Base-by-base conservation (phyloP, 768 basidiomycete species). In the Suillus sp. region DNA sequence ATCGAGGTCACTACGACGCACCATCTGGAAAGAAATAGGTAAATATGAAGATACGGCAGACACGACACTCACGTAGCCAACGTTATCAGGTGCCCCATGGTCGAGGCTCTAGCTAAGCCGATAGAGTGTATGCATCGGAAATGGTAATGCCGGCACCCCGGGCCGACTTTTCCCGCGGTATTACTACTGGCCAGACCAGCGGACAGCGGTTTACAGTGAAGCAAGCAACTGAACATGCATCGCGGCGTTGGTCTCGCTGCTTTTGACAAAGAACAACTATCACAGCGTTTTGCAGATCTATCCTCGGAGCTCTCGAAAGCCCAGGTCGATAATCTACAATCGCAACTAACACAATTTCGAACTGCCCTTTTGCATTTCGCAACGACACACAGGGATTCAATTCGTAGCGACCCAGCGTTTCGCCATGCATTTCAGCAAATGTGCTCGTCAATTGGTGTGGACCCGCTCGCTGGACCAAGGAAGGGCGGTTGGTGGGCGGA, bases 361-460 rank as follows among this genome's bases (percentile, higher is more conserved):
- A 80, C 86, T 2, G 86, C 93, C 0, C 86, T 98, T 56, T 77
- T 84, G 3, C 83, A 83, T 63, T 99, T 99, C 69, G 93, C 95
- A 1, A 78, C 85, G 30, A 86, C 86, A 10, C 95, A 98, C 74
- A 88, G 93, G 57, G 86, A 90, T 48, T 86, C 90, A 62, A 98
- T 99, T 71, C 85, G 86, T 62, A 80, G 81, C 58, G 91, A 96
- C 67, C 94, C 96, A 1, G 82, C 84, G 3, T 96, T 99, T 74
- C 84, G 97, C 4, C 91, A 90, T 81, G 90, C 87, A 22, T 99
- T 99, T 77, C 93, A 95, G 67, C 90, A 93, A 63, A 97, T 99
- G 94, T 99, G 97, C 73, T 85, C 91, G 2, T 88, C 90, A 18
- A 92, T 99, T 62, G 95, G 95, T 37, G 94, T 99, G 27, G 97